Evolutionary conservation across 768 basidiomycete genomes (phyloP).

Genomic region (Tylopilus balloui): DNA sequence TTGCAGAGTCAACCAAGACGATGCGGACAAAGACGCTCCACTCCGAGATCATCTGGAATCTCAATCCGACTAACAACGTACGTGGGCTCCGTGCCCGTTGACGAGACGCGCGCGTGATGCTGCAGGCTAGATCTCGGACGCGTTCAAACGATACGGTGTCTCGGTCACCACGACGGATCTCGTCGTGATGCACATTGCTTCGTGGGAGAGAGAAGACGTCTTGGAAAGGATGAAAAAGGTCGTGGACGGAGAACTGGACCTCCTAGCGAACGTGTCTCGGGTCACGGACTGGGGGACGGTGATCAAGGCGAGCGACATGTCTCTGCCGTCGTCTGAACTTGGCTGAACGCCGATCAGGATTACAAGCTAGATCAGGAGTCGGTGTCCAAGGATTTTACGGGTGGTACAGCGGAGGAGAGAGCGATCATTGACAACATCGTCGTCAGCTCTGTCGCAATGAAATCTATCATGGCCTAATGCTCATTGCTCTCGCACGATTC

Average conservation of each 20-base stretch:
- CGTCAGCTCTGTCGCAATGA: constrained; percentile 77
- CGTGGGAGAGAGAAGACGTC: constrained; percentile 39
- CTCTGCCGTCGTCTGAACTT: too few species aligned
- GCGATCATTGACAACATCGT: constrained; percentile 60
- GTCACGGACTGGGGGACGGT: constrained; percentile 70
- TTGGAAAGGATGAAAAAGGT: constrained; percentile 50
- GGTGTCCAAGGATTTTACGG: constrained; percentile 34
- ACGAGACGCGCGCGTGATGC: not conserved
- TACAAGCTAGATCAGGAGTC: constrained; percentile 64
- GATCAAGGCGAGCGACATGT: constrained; percentile 56
- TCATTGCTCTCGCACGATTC: not conserved
- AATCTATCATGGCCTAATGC: constrained; percentile 50
- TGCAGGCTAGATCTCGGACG: constrained; percentile 71
- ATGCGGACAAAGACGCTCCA: constrained; percentile 85
- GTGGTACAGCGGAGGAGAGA: constrained; percentile 35
- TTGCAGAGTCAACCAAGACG: constrained; percentile 53
- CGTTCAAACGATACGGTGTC: constrained; percentile 80
- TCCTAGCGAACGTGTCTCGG: constrained; percentile 40
- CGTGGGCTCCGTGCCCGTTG: constrained; percentile 9
- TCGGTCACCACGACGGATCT: constrained; percentile 61
- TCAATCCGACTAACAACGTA: constrained; percentile 88
- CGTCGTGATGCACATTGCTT: constrained; percentile 65
- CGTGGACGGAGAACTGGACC: constrained; percentile 53
- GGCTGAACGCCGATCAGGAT: constrained; percentile 38
- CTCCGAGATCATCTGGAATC: constrained; percentile 83